Evolutionary conservation across 2,329 filamentous ascomycete species (phyloP).

Genomic region (Elsinoe arachidis): DNA sequence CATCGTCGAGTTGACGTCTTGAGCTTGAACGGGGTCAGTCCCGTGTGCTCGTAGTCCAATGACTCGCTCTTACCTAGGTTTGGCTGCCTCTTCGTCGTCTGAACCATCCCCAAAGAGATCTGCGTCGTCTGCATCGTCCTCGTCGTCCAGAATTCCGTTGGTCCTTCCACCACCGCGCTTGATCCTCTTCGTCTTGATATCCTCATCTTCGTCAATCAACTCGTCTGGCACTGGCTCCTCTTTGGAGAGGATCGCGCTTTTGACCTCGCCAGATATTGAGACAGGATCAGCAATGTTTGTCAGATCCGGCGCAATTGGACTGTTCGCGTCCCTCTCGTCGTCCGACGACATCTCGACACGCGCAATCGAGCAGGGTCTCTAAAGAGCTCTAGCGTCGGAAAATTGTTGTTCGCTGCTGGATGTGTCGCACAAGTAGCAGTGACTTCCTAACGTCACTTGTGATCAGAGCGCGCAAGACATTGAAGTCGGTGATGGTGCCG

Average conservation of each 20-base stretch:
- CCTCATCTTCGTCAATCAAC: slow-evolving; percentile 18
- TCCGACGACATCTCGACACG: slow-evolving; percentile 30
- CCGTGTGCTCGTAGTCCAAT: background rate
- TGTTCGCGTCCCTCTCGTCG: slow-evolving; percentile 26
- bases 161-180: slow-evolving; percentile 14
- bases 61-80: slow-evolving; percentile 20
- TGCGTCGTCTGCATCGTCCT: slow-evolving; percentile 30
- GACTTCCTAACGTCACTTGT: background rate
- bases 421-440: background rate
- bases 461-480: too few species aligned
- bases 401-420: background rate
- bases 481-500: too few species aligned
- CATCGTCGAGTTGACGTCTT: slow-evolving; percentile 49
- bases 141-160: slow-evolving; percentile 12
- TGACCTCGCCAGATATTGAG: slow-evolving; percentile 19
- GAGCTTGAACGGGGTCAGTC: background rate
- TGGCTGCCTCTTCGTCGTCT: slow-evolving; percentile 24
- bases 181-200: slow-evolving; percentile 20
- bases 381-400: too few species aligned
- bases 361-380: background rate
- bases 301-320: slow-evolving; percentile 18
- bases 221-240: slow-evolving; percentile 18
- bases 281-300: slow-evolving; percentile 27
- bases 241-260: slow-evolving; percentile 25
- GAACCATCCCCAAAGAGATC: slow-evolving; percentile 41